A percentile compares a stretch with the other conserved stretches of the same genome.
phyloP scores from a whole-genome alignment of 192 early-diverging fungal species.

The Dissophora globulifera region DNA sequence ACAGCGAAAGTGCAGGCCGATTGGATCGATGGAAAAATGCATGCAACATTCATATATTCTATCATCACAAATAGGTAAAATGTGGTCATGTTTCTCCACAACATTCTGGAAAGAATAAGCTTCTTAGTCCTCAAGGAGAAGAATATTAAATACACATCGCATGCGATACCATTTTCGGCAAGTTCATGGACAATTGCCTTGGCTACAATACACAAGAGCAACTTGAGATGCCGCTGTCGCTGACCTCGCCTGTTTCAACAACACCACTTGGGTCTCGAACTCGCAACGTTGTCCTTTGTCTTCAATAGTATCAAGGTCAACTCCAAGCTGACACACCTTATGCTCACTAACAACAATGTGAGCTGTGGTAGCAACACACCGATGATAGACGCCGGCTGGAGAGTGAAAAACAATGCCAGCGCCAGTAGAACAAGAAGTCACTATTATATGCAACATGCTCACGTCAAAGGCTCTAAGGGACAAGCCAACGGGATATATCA shows the following conservation, averaged over 20 bases:
- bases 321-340: slow-evolving; percentile 6
- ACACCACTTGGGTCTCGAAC: slow-evolving; percentile 14
- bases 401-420: too few species aligned
- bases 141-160: slow-evolving; percentile 14
- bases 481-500: slow-evolving; percentile 5
- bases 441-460: slow-evolving; percentile 12
- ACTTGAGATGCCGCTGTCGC: neutral
- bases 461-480: slow-evolving; percentile 9
- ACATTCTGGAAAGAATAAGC: slow-evolving; percentile 14
- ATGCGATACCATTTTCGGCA: slow-evolving; percentile 17
- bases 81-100: neutral
- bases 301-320: slow-evolving; percentile 20
- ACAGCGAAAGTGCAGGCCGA: slow-evolving; percentile 9
- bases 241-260: slow-evolving; percentile 7
- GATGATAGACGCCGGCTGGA: too few species aligned
- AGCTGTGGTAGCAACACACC: too few species aligned
- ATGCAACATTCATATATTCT: slow-evolving; percentile 14
- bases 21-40: slow-evolving; percentile 16
- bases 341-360: too few species aligned
- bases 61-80: slow-evolving; percentile 1
- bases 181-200: neutral
- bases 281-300: slow-evolving; percentile 13
- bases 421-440: too few species aligned
- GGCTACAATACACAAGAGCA: neutral
- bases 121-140: slow-evolving; percentile 28